Base-by-base conservation (phyloP, 192 early-diverging fungal genomes). In the Geosiphon pyriformis region DNA sequence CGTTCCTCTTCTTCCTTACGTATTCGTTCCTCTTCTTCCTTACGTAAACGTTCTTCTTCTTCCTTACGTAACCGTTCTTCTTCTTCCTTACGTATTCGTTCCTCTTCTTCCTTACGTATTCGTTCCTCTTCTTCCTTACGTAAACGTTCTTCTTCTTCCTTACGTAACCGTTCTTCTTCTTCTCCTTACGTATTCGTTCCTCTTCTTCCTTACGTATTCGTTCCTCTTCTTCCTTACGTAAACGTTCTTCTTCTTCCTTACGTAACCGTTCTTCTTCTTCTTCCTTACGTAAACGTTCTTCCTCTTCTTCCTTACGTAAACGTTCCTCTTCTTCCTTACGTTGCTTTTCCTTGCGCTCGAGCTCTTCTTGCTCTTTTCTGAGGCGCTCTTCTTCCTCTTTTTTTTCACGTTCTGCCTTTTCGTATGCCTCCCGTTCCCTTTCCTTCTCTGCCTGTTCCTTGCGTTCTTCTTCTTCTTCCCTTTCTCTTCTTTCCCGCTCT, bases 401-500 rank as follows among this genome's bases (percentile, higher is more conserved):
- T 8, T 50, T 63, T 46, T 61, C 35, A 3, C 47, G 65, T 29
- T 69, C 80, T 48, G 68, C 67, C 32, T 78, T 74, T 65, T 82
- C 83, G 26, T 72, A 72, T 52, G 78, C 80, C 33, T 68, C 74
- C 12, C 66, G 49, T 22, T 33, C 67, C 11, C 42, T 37, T 53
- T 53, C 32, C 31, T 67, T 53, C 3, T 33, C 8, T n/a, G 53
- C 65, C 31, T 55, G 33, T 1, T 31, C 47, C 35, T 70, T 61
- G 15, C 71, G 25, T 12, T 61, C 52, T 37, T 65, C 72, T 27
- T 55, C 46, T 20, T 74, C 67, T 58, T 77, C 71, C 59, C 58
- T 68, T 10, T 58, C 70, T 42, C 56, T 69, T 58, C 68, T 74
- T 55, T 75, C 75, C 26, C 71, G 69, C 33, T 82, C 74, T 53